phyloP scores from a whole-genome alignment of 495 filamentous ascomycete genomes.

The Penicillium canariense region DNA sequence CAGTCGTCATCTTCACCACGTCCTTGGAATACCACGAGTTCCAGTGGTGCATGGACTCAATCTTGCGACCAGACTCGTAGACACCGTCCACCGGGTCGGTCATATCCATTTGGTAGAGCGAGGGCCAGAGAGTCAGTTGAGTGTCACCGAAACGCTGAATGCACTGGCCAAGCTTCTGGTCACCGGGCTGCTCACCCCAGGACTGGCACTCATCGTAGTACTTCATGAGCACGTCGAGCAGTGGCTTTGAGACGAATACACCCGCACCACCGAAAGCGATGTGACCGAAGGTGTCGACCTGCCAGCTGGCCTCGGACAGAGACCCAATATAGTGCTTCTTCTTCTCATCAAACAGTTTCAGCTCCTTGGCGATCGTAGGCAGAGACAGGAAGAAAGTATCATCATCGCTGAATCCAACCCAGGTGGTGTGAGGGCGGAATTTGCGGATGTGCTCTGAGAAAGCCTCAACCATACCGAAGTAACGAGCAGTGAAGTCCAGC shows the following conservation, averaged over 20 bases:
- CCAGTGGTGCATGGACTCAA: conserved; percentile 65
- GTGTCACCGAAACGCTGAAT: conserved; percentile 56
- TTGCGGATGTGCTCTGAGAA: conserved; percentile 51
- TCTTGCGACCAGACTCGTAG: conserved; percentile 58
- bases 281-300: conserved; percentile 58
- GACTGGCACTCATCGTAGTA: conserved; percentile 54
- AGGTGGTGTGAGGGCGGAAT: conserved; percentile 53
- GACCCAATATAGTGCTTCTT: conserved; percentile 59
- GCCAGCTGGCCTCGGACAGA: conserved; percentile 60
- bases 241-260: conserved; percentile 60
- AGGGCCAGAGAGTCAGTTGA: conserved; percentile 55
- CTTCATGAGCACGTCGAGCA: conserved; percentile 53
- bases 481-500: conserved; percentile 58
- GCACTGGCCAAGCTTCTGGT: conserved; percentile 62
- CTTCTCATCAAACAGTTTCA: conserved; percentile 54
- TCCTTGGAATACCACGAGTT: conserved; percentile 55
- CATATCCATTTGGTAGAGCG: conserved; percentile 64
- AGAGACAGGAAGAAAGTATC: conserved; percentile 73
- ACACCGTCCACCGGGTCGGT: conserved; percentile 58
- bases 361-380: conserved; percentile 46
- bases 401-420: conserved; percentile 67
- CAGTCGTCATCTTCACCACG: conserved; percentile 57
- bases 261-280: conserved; percentile 71
- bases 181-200: conserved; percentile 52
- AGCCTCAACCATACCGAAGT: conserved; percentile 60